Evolutionary conservation across 306 rosid genomes (phyloP), one percentile per base, ranked within the genome.

Genomic region (Rosa multiflora): DNA sequence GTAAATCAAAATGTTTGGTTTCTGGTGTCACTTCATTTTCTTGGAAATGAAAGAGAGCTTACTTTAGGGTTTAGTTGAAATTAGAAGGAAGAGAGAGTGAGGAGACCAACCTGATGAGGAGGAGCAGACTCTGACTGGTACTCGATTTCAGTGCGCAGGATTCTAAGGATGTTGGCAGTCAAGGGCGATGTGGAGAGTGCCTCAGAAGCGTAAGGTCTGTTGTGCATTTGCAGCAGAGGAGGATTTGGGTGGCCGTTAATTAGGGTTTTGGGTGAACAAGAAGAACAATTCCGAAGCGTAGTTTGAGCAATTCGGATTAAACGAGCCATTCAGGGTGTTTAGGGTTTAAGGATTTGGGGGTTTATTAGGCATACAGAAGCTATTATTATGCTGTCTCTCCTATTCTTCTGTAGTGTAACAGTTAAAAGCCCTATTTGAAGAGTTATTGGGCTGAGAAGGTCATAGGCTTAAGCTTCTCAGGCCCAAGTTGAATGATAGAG

Each of bases 41-140:
- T 23, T 2, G 43, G 44, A 5, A 20, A 67, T 48, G 62, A 79
- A 79, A 79, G 42, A 12, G 47, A 67, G 40, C 13, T 7, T 40
- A 35, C 21, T 1, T 32, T 2, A 32, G 37, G 37, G 37, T 32
- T 32, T 14, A 69, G 7, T 1, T 39, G 40, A 46, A 52, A 64
- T 15, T 7, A 32, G 21, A 70, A 15, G 51, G 79, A 70, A 63
- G 62, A 23, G 56, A 29, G 29, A 6, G 6, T 7, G 37, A 40
- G 21, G 9, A 14, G 20, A 77, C 53, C 59, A 87, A 92, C 99
- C 97, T 91, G 89, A 6, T 86, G 79, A 3, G 92, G 92, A 78
- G 94, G 97, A 53, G 94, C 92, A 74, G 80, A 88, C 8, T 86
- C 88, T 48, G 61, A 76, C 47, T 85, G 92, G 84, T 85, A 89